Evolutionary conservation across 306 rosid species (phyloP), one percentile per base, ranked within the genome.

Genomic region (Gynostemma pentaphyllum): DNA sequence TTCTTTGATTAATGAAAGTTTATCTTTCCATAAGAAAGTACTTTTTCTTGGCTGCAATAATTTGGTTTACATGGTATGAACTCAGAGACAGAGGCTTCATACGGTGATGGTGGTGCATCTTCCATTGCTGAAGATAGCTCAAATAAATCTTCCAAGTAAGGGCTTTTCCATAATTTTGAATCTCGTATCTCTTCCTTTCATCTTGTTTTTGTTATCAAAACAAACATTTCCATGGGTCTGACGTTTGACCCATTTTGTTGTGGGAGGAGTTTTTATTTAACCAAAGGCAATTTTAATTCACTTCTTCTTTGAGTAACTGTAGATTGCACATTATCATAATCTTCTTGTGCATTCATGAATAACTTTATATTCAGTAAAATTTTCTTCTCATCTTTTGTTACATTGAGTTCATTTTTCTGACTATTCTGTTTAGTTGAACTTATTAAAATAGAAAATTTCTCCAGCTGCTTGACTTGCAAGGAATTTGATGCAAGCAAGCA

Each of bases 81-180:
- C 68, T 75, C 73, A 79, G 79, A 48, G 67, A 57, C 22, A 1
- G 82, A 22, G 26, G 76, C 62, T 74, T 74, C 81, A 46, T 59
- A 56, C 71, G 81, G 53, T 12, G 73, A 77, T 48, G 72, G 55
- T 52, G 85, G 68, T 34, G 73, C 73, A 14, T 56, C 49, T 55
- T 67, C 80, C 53, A 61, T 27, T 6, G 50, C 73, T 49, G 76
- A 64, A 70, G 79, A 78, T 61, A 74, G 62, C 73, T 67, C 76
- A 32, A 61, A 32, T 26, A 77, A 79, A 62, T 57, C 54, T 70
- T 72, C 80, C 71, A 64, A 57, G 86, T 86, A 76, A 84, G 87
- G 55, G 53, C 57, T n/a, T 72, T 45, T 37, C 6, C 11, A 59
- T 26, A 60, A 26, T 60, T 60, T 5, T 8, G 16, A 4, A 32